phyloP scores from a whole-genome alignment of 2,329 filamentous ascomycete species.

The Ascocoryne sarcoides region DNA sequence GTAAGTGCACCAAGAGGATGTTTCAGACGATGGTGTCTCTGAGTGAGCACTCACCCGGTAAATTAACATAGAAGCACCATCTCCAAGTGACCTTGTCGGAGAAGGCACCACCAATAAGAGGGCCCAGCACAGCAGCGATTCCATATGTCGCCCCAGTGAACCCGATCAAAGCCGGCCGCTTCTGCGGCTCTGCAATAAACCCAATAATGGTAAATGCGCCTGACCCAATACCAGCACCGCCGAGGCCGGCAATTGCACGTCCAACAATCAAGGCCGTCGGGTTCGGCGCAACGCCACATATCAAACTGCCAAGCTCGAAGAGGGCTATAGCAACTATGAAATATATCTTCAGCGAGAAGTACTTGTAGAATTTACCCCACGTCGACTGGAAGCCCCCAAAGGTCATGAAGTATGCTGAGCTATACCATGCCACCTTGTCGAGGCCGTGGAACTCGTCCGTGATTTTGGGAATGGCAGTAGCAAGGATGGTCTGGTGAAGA shows the following conservation, averaged over 20 bases:
- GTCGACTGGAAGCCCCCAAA: slow-evolving; percentile 23
- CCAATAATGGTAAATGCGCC: slow-evolving; percentile 19
- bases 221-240: background rate
- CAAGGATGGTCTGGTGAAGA: background rate
- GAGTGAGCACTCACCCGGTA: slow-evolving; percentile 28
- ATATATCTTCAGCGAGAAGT: slow-evolving; percentile 17
- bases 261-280: background rate
- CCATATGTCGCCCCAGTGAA: slow-evolving; percentile 19
- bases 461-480: slow-evolving; percentile 1
- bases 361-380: slow-evolving; percentile 16
- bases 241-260: background rate
- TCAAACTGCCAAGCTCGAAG: slow-evolving; percentile 1
- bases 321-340: background rate
- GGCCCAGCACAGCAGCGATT: slow-evolving; percentile 17
- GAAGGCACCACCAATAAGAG: slow-evolving; percentile 27
- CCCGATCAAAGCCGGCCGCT: slow-evolving; percentile 9
- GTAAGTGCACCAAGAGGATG: background rate
- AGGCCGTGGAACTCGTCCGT: background rate
- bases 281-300: background rate
- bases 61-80: slow-evolving; percentile 27
- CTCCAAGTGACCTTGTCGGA: slow-evolving; percentile 29
- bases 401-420: slow-evolving; percentile 31
- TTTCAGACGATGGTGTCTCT: background rate
- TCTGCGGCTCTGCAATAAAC: slow-evolving; percentile 18
- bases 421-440: slow-evolving; percentile 23